These are phyloP conservation scores for Colletotrichum sp. DNA, from an alignment of 2,329 filamentous ascomycete species.

Conservation along the genomic window DNA sequence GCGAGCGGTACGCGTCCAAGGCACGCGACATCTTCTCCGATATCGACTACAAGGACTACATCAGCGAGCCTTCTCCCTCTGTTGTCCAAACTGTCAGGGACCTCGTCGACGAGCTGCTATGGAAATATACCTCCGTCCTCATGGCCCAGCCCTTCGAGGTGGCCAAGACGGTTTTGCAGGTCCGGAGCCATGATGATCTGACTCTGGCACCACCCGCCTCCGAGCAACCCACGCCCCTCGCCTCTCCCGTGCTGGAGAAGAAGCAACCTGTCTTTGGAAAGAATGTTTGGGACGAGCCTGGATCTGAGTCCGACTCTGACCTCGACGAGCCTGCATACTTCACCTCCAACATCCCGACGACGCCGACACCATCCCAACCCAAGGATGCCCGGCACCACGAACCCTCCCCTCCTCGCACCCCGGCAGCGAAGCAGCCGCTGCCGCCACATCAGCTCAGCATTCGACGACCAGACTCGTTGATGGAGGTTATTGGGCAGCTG, in stretches of 20 bases:
- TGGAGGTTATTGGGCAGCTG: constrained; percentile 85
- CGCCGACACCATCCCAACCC: constrained; percentile 52
- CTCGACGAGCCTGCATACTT: constrained; percentile 86
- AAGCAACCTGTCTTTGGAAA: constrained; percentile 35
- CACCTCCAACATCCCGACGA: constrained; percentile 65
- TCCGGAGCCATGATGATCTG: constrained; percentile 60
- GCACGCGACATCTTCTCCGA: constrained; percentile 89
- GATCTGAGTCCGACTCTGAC: constrained; percentile 68
- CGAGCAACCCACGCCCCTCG: constrained; percentile 27
- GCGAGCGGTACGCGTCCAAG: constrained; percentile 56
- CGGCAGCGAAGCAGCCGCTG: constrained; percentile 38
- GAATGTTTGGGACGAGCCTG: constrained; percentile 32
- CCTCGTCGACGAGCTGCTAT: constrained; percentile 82
- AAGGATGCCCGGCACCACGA: constrained; percentile 37
- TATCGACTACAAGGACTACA: constrained; percentile 89
- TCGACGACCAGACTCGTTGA: constrained; percentile 78
- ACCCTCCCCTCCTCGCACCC: constrained; percentile 34
- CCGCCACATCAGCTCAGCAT: constrained; percentile 71
- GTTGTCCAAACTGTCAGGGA: constrained; percentile 76
- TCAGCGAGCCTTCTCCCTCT: constrained; percentile 78
- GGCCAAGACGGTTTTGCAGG: constrained; percentile 90
- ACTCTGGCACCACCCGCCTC: constrained; percentile 24
- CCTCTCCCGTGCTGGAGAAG: constrained; percentile 30
- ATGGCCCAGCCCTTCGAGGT: constrained; percentile 97
- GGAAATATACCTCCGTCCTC: constrained; percentile 89